Conservation (phyloP, 2,329 filamentous ascomycete genomes). For the Lasiodiplodia gonubiensis region DNA sequence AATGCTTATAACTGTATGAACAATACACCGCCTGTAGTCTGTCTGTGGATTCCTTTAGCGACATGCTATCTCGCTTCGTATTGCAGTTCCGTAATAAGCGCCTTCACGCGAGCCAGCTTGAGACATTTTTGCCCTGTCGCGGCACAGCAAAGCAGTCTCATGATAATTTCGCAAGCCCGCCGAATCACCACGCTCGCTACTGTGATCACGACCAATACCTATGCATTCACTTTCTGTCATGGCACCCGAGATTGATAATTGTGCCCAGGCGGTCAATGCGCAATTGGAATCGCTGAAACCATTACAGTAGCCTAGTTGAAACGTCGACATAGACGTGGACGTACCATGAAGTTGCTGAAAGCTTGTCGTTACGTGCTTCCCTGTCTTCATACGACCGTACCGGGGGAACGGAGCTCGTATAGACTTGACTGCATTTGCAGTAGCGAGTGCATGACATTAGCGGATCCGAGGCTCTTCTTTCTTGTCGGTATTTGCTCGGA, state of each 20-base stretch:
- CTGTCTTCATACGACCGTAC: neutral
- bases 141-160: neutral
- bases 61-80: constrained; percentile 13
- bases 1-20: neutral
- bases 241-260: neutral
- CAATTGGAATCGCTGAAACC: neutral
- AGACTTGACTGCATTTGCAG: neutral
- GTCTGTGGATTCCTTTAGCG: constrained; percentile 11
- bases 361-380: neutral
- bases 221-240: neutral
- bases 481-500: neutral
- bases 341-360: neutral
- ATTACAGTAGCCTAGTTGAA: neutral
- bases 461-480: neutral
- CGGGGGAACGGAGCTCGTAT: neutral
- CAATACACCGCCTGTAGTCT: neutral
- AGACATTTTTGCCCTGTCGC: neutral
- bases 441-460: neutral
- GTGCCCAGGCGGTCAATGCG: no score
- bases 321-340: neutral
- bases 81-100: neutral
- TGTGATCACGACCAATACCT: neutral
- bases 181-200: neutral
- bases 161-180: neutral
- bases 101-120: neutral